These are phyloP conservation scores for Jaltomata sinuosa DNA, from an alignment of 257 asterid species.

Conservation along the genomic window DNA sequence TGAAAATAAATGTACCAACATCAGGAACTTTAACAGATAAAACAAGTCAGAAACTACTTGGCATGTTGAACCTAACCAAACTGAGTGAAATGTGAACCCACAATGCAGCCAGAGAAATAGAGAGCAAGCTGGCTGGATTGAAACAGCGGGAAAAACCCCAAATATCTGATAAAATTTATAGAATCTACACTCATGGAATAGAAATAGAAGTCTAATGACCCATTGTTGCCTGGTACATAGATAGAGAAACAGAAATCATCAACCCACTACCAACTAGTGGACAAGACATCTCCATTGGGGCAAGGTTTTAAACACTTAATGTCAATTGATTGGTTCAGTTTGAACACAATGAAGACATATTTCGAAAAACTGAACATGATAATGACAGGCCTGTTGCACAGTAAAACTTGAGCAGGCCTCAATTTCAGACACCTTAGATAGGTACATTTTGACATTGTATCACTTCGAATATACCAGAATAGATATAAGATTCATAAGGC, in stretches of 20 bases:
- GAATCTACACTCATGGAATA: not conserved
- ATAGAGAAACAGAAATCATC: not conserved
- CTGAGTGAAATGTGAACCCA: not conserved
- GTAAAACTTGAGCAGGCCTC: not conserved
- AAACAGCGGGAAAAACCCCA: not conserved
- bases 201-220: not conserved
- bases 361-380: not conserved
- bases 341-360: not conserved
- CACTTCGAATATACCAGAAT: not conserved
- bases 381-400: not conserved
- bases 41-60: not conserved
- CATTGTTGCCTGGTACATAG: not conserved
- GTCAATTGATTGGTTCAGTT: not conserved
- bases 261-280: not conserved
- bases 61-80: not conserved
- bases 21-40: constrained; percentile 7
- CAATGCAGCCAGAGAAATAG: not conserved
- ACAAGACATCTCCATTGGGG: not conserved
- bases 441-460: not conserved
- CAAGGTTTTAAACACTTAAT: not conserved
- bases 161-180: not conserved
- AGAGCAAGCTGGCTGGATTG: not conserved
- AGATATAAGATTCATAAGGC: not conserved
- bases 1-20: constrained; percentile 17
- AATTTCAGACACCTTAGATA: not conserved